Evolutionary conservation across 2,329 filamentous ascomycete species (phyloP), one percentile per base, ranked within the genome.

Genomic region (Albifimbria verrucaria): DNA sequence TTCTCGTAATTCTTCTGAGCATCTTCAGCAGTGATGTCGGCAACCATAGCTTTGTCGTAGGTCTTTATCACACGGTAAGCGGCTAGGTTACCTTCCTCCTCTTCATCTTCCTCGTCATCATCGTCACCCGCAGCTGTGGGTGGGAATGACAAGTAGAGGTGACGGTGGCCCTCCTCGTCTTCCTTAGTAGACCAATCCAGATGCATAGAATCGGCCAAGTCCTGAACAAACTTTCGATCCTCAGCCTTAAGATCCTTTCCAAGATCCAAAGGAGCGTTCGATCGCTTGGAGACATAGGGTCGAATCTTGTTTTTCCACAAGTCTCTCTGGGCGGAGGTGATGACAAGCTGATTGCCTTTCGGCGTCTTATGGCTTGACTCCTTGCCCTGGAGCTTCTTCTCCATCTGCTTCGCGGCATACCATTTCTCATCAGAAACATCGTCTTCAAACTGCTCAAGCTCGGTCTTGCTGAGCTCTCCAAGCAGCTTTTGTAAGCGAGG

Each of bases 161-260:
- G 77, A 5, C 82, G 79, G 55, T 76, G 71, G 17, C 80, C 81
- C 23, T 81, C 76, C 2, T 80, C 78, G 52, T 84, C 79, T 57
- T 81, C 77, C 56, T 81, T 73, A 1, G 81, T 85, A 44, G 75
- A 75, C 81, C 81, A 85, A 36, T 78, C 71, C 21, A 85, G 68
- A 61, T 79, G 78, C 65, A 83, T 76, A 39, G 76, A 77, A 54
- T 83, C 80, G 2, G 93, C 91, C 58, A 96, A 77, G 58, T 94
- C 89, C 69, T 97, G 89, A 6, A 96, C 87, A 65, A 99, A 99
- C 67, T 92, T 93, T 55, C 94, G 88, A 71, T 99, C 93, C 28
- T 86, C 86, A 51, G 93, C 92, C 52, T 89, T 86, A 55, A 96
- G 78, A 24, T 81, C 79, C 2, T 80, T 69, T 18, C 91, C 85